Percentiles rank a stretch among this genome's conserved stretches.
Conservation (phyloP, 257 asterid genomes). For the Gynochthodes officinalis region DNA sequence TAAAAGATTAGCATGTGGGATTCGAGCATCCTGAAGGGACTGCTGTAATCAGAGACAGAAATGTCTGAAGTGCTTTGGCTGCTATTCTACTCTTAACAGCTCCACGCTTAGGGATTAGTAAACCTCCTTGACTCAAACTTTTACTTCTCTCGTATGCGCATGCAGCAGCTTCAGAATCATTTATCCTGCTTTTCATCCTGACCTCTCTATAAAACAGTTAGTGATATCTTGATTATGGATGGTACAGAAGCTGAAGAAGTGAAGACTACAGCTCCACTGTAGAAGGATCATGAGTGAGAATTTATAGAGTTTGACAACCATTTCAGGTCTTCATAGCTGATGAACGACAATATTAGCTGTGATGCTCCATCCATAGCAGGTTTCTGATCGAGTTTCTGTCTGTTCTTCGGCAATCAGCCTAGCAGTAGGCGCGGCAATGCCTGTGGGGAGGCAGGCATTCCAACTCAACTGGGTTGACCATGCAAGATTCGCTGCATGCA, state of each 20-base stretch:
- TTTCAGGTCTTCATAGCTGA: not conserved
- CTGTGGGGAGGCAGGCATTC: conserved; percentile 44
- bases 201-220: not conserved
- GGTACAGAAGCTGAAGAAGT: not conserved
- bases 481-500: conserved; percentile 20
- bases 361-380: conserved; percentile 9
- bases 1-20: conserved; percentile 31
- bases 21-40: conserved; percentile 25
- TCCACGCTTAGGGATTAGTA: conserved; percentile 46
- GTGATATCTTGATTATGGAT: too few relatives aligned
- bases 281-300: not conserved
- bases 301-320: not conserved
- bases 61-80: conserved; percentile 46
- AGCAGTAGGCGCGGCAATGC: conserved; percentile 8
- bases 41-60: conserved; percentile 29
- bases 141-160: conserved; percentile 18
- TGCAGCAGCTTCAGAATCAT: conserved; percentile 21
- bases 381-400: not conserved
- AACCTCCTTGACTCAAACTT: conserved; percentile 19
- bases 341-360: conserved; percentile 16
- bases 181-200: conserved; percentile 17
- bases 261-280: not conserved
- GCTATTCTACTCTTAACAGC: conserved; percentile 61
- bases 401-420: conserved; percentile 15
- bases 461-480: conserved; percentile 39